Conservation (phyloP, 208 protist species). For the Crithidia bombi region DNA sequence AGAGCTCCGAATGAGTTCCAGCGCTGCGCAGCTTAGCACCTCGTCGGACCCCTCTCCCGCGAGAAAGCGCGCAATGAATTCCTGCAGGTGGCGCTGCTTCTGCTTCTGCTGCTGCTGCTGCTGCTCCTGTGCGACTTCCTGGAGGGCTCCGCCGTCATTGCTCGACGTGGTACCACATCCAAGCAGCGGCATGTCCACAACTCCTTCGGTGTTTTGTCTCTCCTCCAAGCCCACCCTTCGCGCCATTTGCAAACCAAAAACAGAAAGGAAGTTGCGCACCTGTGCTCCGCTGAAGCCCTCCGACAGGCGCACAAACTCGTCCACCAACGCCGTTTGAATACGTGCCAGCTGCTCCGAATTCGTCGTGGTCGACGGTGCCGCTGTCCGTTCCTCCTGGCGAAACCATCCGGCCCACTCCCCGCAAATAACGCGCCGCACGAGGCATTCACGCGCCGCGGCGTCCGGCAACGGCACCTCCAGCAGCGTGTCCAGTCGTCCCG, state of each 20-base stretch:
- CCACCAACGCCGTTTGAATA: constrained; percentile 32
- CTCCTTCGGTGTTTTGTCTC: too few relatives aligned
- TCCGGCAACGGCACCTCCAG: constrained; percentile 76
- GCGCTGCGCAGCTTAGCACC: not conserved
- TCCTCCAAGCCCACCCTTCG: constrained; percentile 12
- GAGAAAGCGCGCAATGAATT: constrained; percentile 2
- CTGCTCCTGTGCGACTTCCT: not conserved
- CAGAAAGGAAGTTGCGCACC: constrained; percentile 49
- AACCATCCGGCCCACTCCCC: constrained; percentile 76
- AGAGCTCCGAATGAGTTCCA: not conserved
- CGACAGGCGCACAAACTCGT: constrained; percentile 46
- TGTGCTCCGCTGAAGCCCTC: constrained; percentile 63
- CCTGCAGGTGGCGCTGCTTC: constrained; percentile 6
- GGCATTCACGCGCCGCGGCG: constrained; percentile 37
- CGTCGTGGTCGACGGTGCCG: not conserved
- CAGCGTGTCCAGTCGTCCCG: constrained; percentile 80
- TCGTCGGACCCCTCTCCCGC: not conserved
- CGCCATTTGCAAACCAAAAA: constrained; percentile 62
- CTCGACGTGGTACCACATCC: not conserved
- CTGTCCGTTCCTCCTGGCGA: not conserved
- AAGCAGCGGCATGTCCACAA: not conserved
- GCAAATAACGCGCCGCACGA: constrained; percentile 55
- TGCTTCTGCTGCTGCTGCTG: constrained; percentile 12
- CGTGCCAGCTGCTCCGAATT: not conserved
- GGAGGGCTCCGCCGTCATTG: not conserved